Conservation (phyloP, 306 rosid genomes). For the Rosa persica region DNA sequence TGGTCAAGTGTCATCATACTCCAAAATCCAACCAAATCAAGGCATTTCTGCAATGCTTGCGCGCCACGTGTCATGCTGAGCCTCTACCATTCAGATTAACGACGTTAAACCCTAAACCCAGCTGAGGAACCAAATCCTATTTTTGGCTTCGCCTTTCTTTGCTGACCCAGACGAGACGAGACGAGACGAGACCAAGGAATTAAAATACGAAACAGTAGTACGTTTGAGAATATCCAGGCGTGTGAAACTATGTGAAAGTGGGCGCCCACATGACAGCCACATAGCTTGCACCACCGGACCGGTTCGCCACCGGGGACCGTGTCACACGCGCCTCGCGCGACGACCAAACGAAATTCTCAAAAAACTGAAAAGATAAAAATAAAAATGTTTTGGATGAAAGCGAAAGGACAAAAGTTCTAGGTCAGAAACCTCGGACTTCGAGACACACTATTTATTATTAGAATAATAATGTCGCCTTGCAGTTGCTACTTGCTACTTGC, state of each 20-base stretch:
- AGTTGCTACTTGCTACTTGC: no score
- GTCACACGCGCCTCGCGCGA: conserved; percentile 26
- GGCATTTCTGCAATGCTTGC: neutral
- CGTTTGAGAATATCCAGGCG: neutral
- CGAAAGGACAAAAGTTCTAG: neutral
- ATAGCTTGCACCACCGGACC: conserved; percentile 4
- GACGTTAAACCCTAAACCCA: neutral
- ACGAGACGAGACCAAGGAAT: neutral
- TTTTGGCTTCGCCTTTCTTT: neutral
- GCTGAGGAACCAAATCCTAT: neutral
- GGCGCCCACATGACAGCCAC: conserved; percentile 11
- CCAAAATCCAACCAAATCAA: conserved; percentile 1
- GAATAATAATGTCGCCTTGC: neutral
- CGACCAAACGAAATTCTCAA: conserved; percentile 24
- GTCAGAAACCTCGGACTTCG: conserved; percentile 43
- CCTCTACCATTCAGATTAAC: neutral
- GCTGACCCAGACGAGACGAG: neutral
- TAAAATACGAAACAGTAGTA: neutral
- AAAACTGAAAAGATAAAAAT: neutral
- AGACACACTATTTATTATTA: neutral
- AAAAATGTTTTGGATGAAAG: neutral
- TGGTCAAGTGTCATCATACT: neutral
- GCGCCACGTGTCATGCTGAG: neutral
- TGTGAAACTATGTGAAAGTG: neutral
- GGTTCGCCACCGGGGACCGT: conserved; percentile 12